These are phyloP conservation scores for Corylus heterophylla DNA, from an alignment of 306 rosid genomes.

Conservation along the genomic window DNA sequence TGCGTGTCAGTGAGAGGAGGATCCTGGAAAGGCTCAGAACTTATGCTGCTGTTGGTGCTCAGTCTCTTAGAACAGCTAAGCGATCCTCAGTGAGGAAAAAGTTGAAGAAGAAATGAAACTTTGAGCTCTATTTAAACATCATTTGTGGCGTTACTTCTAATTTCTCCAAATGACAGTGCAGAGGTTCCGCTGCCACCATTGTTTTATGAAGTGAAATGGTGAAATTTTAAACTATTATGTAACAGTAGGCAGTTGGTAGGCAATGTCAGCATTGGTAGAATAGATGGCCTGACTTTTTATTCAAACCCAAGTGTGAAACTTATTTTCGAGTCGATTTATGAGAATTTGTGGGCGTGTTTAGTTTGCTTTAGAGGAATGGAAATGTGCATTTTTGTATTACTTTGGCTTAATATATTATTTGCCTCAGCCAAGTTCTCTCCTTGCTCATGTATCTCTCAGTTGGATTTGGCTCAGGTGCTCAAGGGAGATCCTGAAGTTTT, in stretches of 20 bases:
- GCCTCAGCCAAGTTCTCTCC: neutral
- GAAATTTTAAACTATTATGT: no score
- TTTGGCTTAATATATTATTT: no score
- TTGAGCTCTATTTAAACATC: neutral
- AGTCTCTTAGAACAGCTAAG: conserved; percentile 24
- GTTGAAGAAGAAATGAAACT: conserved; percentile 35
- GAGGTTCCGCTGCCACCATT: neutral
- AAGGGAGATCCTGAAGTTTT: no score
- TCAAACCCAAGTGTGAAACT: neutral
- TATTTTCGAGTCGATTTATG: neutral
- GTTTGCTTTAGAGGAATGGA: neutral
- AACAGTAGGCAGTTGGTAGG: neutral
- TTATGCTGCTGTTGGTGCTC: conserved; percentile 42
- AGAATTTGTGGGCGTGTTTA: neutral
- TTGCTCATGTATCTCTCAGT: no score
- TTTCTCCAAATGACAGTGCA: neutral
- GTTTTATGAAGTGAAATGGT: neutral
- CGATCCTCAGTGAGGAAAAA: conserved; percentile 42
- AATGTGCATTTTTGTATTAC: no score
- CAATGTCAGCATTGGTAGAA: neutral
- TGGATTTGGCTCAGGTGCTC: no score
- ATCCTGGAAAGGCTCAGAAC: conserved; percentile 62
- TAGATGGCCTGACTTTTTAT: neutral
- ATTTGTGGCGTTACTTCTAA: neutral
- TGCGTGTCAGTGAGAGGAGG: conserved; percentile 71